Evolutionary conservation across 2,329 filamentous ascomycete species (phyloP).

Genomic region (Colletotrichum lindemuthianum): DNA sequence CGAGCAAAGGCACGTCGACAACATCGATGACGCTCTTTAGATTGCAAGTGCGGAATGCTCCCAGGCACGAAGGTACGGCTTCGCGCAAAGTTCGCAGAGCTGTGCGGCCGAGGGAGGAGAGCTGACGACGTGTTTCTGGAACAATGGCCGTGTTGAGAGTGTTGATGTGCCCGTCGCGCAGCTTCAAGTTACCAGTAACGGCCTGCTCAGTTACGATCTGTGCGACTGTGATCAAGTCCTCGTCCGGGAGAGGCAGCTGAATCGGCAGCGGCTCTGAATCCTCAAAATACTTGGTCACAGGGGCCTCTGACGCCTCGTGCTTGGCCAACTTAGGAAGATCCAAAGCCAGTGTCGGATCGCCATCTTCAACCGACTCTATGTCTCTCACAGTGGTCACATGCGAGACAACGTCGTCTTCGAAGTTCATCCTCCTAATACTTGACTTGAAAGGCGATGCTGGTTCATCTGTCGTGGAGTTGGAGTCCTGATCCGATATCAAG

Average conservation of each 20-base stretch:
- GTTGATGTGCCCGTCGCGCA: slow-evolving; percentile 31
- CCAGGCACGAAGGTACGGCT: slow-evolving; percentile 56
- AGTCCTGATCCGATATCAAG: slow-evolving; percentile 64
- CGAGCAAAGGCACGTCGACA: slow-evolving; percentile 53
- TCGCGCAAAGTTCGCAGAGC: slow-evolving; percentile 60
- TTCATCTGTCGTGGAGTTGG: slow-evolving; percentile 60
- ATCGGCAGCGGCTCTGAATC: slow-evolving; percentile 65
- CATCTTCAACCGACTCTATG: slow-evolving; percentile 56
- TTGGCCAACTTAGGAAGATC: slow-evolving; percentile 61
- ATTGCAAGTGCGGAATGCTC: slow-evolving; percentile 40
- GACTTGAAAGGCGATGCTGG: slow-evolving; percentile 61
- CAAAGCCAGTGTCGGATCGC: slow-evolving; percentile 57
- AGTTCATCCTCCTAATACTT: slow-evolving; percentile 51
- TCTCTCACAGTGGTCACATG: slow-evolving; percentile 63
- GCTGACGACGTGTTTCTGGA: slow-evolving; percentile 51
- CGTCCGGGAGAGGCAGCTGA: slow-evolving; percentile 60
- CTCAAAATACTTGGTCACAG: slow-evolving; percentile 66
- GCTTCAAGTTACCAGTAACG: slow-evolving; percentile 55
- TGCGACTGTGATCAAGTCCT: slow-evolving; percentile 72
- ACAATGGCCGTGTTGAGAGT: slow-evolving; percentile 38
- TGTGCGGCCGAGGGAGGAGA: slow-evolving; percentile 55
- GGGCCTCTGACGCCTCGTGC: slow-evolving; percentile 58
- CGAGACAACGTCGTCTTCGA: slow-evolving; percentile 65
- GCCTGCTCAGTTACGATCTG: slow-evolving; percentile 79
- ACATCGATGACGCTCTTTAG: slow-evolving; percentile 33